These are phyloP conservation scores for Alternaria incomplexa DNA, from an alignment of 2,329 filamentous ascomycete species.

Conservation along the genomic window DNA sequence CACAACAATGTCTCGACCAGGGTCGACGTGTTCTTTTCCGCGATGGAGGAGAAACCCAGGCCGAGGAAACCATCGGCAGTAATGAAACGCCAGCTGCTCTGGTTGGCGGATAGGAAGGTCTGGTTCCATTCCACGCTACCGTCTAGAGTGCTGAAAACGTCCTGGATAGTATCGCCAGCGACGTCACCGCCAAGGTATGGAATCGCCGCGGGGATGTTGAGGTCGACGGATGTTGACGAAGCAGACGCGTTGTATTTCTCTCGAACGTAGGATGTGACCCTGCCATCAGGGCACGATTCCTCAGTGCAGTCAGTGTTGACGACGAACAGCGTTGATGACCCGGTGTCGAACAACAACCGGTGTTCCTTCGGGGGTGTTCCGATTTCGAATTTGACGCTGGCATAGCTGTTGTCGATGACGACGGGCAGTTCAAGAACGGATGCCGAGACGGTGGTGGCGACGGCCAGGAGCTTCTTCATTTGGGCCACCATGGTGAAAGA, in stretches of 20 bases:
- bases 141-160: constrained; percentile 14
- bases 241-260: constrained; percentile 17
- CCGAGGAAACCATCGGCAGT: constrained; percentile 27
- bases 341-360: constrained; percentile 23
- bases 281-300: constrained; percentile 13
- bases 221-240: constrained; percentile 15
- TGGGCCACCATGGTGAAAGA: background rate
- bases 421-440: constrained; percentile 22
- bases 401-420: constrained; percentile 10
- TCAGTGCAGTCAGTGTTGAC: constrained; percentile 20
- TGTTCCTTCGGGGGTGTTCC: constrained; percentile 22
- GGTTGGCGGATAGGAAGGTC: constrained; percentile 22
- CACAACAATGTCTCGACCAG: constrained; percentile 26
- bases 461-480: background rate
- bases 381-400: constrained; percentile 3
- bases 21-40: constrained; percentile 13
- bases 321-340: constrained; percentile 20
- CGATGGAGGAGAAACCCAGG: constrained; percentile 26
- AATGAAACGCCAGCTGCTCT: constrained; percentile 24
- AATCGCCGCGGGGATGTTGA: constrained; percentile 9
- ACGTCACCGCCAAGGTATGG: constrained; percentile 21
- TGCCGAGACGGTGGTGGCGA: constrained; percentile 10
- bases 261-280: constrained; percentile 7
- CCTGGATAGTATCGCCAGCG: constrained; percentile 10
- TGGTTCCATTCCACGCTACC: constrained; percentile 22